phyloP scores from a whole-genome alignment of 2,329 filamentous ascomycete species.

The Clarireedia sp. region DNA sequence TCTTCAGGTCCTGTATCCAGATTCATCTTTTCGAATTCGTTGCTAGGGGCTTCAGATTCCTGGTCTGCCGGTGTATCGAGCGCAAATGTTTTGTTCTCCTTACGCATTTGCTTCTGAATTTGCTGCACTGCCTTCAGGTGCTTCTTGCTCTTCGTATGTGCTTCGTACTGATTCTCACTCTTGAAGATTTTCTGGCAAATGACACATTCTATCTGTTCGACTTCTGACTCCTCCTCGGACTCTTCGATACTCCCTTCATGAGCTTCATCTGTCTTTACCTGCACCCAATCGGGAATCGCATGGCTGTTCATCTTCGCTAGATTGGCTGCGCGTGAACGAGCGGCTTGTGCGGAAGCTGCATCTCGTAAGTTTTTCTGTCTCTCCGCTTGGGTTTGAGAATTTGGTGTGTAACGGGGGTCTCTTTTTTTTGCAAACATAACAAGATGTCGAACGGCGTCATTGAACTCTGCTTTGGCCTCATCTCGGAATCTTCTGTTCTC shows the following conservation, averaged over 20 bases:
- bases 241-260: slow-evolving; percentile 49
- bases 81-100: slow-evolving; percentile 60
- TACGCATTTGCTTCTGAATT: slow-evolving; percentile 72
- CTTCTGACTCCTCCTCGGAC: slow-evolving; percentile 43
- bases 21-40: slow-evolving; percentile 18
- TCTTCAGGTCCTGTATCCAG: slow-evolving; percentile 1
- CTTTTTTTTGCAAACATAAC: slow-evolving; percentile 85
- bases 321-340: slow-evolving; percentile 72
- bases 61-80: slow-evolving; percentile 30
- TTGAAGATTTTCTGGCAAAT: slow-evolving; percentile 76
- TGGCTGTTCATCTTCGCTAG: slow-evolving; percentile 60
- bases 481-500: slow-evolving; percentile 83
- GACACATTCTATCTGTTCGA: slow-evolving; percentile 62
- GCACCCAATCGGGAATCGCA: slow-evolving; percentile 66
- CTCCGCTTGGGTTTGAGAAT: slow-evolving; percentile 70
- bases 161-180: slow-evolving; percentile 84
- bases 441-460: slow-evolving; percentile 80
- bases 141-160: slow-evolving; percentile 95
- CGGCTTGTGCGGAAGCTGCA: slow-evolving; percentile 75
- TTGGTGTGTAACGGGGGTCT: slow-evolving; percentile 76
- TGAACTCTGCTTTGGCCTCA: slow-evolving; percentile 78
- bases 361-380: slow-evolving; percentile 71
- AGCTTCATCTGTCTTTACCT: slow-evolving; percentile 44
- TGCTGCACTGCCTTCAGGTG: slow-evolving; percentile 80
- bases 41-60: slow-evolving; percentile 10